A percentile compares a stretch with the other conserved stretches of the same genome.
phyloP scores from a whole-genome alignment of 2,329 filamentous ascomycete genomes.

The Penicillium concentricum region DNA sequence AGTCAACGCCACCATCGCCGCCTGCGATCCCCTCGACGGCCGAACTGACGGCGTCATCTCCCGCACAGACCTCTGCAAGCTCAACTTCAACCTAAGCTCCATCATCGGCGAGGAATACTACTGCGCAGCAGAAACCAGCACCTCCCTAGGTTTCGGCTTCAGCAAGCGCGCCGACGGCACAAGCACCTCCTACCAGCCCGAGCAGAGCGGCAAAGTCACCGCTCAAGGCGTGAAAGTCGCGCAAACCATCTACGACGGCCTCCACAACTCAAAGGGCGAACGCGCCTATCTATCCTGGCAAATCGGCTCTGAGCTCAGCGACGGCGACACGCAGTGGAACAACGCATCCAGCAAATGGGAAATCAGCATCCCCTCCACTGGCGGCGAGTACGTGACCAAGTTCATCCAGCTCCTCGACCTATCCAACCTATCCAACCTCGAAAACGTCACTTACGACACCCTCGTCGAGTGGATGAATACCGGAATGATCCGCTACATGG shows the following conservation, averaged over 20 bases:
- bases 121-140: constrained; percentile 37
- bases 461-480: constrained; percentile 55
- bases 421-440: constrained; percentile 44
- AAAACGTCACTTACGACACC: constrained; percentile 56
- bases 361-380: constrained; percentile 32
- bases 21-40: constrained; percentile 58
- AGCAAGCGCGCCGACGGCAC: constrained; percentile 26
- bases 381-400: constrained; percentile 40
- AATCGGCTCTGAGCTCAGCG: constrained; percentile 26
- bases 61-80: constrained; percentile 49
- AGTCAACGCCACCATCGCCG: constrained; percentile 54
- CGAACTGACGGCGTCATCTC: constrained; percentile 55
- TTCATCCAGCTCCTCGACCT: constrained; percentile 31
- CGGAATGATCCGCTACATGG: constrained; percentile 50
- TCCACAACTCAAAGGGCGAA: constrained; percentile 41
- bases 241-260: constrained; percentile 38
- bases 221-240: constrained; percentile 34
- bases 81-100: constrained; percentile 48
- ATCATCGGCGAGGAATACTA: constrained; percentile 50
- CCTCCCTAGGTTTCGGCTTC: constrained; percentile 30
- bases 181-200: constrained; percentile 23
- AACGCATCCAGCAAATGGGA: constrained; percentile 30
- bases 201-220: constrained; percentile 32
- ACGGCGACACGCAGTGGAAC: constrained; percentile 27
- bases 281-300: constrained; percentile 43